Percentiles rank a stretch among this genome's conserved stretches.
Conservation (phyloP, 73 alveolate species). For the Paramecium caudatum region DNA sequence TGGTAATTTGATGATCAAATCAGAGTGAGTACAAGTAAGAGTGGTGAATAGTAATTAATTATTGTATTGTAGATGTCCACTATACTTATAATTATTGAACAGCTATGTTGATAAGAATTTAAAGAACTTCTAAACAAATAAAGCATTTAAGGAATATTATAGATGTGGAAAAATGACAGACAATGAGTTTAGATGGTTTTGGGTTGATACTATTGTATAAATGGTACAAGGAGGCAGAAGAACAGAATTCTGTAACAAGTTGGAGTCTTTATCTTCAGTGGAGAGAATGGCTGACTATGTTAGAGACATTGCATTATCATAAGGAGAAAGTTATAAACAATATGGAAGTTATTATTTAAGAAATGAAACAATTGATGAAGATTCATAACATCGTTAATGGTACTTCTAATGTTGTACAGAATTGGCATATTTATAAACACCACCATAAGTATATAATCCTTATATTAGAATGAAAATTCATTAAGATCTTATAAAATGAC, state of each 20-base stretch:
- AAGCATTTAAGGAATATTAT: conserved; percentile 69
- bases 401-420: conserved; percentile 84
- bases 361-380: conserved; percentile 71
- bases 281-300: conserved; percentile 63
- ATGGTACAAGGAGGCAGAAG: conserved; percentile 81
- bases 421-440: conserved; percentile 81
- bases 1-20: conserved; percentile 79
- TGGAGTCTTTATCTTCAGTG: conserved; percentile 26
- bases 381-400: conserved; percentile 81
- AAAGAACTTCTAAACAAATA: conserved; percentile 58
- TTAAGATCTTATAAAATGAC: conserved; percentile 68
- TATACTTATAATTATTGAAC: conserved; percentile 48
- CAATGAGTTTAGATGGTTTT: conserved; percentile 83
- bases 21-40: conserved; percentile 61
- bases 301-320: conserved; percentile 70
- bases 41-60: conserved; percentile 72
- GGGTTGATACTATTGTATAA: conserved; percentile 79
- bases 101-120: conserved; percentile 73
- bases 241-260: conserved; percentile 76
- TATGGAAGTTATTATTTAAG: conserved; percentile 76
- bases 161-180: conserved; percentile 75
- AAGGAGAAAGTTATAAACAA: conserved; percentile 69
- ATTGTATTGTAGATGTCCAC: conserved; percentile 54
- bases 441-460: conserved; percentile 57
- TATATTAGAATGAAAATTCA: conserved; percentile 60